These are phyloP conservation scores for Microcos paniculata DNA, from an alignment of 345 rosid species.

Conservation along the genomic window DNA sequence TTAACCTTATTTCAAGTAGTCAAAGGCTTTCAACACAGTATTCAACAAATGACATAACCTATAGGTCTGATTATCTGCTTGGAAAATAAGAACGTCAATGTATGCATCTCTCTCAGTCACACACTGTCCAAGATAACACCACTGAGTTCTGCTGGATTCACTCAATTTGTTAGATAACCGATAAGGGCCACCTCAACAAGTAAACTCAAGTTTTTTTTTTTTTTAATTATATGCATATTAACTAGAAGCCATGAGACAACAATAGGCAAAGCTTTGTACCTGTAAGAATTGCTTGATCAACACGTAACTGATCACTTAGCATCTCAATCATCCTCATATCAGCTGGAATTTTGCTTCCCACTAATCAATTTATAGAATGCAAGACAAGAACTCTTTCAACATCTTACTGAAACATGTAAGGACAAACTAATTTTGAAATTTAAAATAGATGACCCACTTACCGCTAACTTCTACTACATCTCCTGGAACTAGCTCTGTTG, in stretches of 20 bases:
- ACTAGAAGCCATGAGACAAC: conserved; percentile 17
- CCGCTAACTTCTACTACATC: conserved; percentile 96
- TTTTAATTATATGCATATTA: conserved; percentile 12
- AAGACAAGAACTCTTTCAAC: conserved; percentile 20
- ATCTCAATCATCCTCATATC: conserved; percentile 97
- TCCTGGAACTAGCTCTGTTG: conserved; percentile 95
- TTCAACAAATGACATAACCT: not conserved
- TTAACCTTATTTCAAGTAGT: not conserved
- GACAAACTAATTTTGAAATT: conserved; percentile 1
- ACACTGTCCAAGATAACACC: not conserved
- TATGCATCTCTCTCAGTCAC: not conserved
- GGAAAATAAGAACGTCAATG: not conserved
- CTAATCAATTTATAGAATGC: conserved; percentile 35
- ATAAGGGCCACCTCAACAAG: not conserved
- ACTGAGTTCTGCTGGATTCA: not conserved
- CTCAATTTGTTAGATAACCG: not conserved
- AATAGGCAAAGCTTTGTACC: conserved; percentile 45
- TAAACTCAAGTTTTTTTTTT: not conserved
- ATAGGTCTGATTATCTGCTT: not conserved
- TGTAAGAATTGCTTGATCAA: conserved; percentile 99
- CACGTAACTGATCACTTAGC: conserved; percentile 81
- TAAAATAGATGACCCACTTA: conserved; percentile 30
- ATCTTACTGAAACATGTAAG: not conserved
- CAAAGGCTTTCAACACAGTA: not conserved
- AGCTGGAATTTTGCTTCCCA: conserved; percentile 99